Base-by-base conservation (phyloP, 2,329 filamentous ascomycete genomes). In the Tolypocladium sp. region DNA sequence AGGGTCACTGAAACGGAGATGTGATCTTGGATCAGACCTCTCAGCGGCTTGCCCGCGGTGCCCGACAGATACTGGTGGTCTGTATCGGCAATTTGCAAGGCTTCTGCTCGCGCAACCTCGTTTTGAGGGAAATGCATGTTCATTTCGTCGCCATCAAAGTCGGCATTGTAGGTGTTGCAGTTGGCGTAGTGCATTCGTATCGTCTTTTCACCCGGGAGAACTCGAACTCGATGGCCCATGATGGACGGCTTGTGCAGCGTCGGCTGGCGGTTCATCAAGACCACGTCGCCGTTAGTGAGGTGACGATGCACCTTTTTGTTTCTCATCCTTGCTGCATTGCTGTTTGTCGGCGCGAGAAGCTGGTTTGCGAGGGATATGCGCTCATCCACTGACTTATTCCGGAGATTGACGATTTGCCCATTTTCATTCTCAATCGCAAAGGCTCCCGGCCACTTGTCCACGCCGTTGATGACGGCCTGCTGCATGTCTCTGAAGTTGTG, bases 91-190 rank as follows among this genome's bases (percentile, higher is more conserved):
- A 99, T 88, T 65, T 92, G 90, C 65, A 96, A 82, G 2, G 94
- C 94, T 76, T 99, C 94, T 2, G 93, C 90, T 66, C 94, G 84
- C 20, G 94, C 94, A 64, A 97, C 81, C 71, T 97, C 95, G 66
- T 96, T 97, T 68, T 99, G 94, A 1, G 94, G 94, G 69, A 99
- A 97, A 75, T 99, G 94, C 92, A 99, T 95, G 73, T 99, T 99
- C 94, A 99, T 99, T 74, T 99, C 94, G 71, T 99, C 94, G 73
- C 94, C 94, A 69, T 99, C 95, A 70, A 99, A 99, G 81, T 99
- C 94, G 38, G 94, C 94, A 68, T 99, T 99, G 80, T 99, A 99
- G 0, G 94, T 97, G 70, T 99, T 99, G 74, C 94, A 97, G 73
- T 99, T 99, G 68, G 94, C 93, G 76, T 99, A 99, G 78, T 99